Evolutionary conservation across 179 eudicot genomes (phyloP).

Genomic region (Spergularia azorica): DNA sequence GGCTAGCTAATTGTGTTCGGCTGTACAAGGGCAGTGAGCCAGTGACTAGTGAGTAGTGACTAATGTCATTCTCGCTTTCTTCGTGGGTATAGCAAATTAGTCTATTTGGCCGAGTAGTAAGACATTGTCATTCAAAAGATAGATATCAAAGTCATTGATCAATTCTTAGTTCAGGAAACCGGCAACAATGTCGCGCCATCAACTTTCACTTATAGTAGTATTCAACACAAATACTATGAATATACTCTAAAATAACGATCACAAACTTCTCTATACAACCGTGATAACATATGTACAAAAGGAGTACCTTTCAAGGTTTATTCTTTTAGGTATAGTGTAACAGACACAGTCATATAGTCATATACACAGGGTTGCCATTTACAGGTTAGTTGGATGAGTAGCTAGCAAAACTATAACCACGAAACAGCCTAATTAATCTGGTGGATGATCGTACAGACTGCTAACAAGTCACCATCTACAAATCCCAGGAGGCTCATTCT

Average conservation of each 20-base stretch:
- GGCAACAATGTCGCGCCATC: too few relatives aligned
- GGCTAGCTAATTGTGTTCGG: too few relatives aligned
- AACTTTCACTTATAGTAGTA: too few relatives aligned
- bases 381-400: conserved; percentile 18
- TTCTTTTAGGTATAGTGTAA: conserved; percentile 4
- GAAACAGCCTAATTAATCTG: conserved; percentile 4
- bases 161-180: neutral
- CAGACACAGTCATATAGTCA: neutral
- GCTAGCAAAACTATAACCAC: conserved; percentile 1
- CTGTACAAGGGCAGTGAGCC: too few relatives aligned
- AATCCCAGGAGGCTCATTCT: conserved; percentile 81
- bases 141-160: neutral
- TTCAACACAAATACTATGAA: too few relatives aligned
- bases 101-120: too few relatives aligned
- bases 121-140: too few relatives aligned
- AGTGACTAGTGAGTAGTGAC: too few relatives aligned
- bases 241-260: too few relatives aligned
- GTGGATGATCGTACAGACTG: conserved; percentile 3
- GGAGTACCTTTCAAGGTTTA: neutral
- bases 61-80: too few relatives aligned
- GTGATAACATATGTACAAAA: conserved; percentile 21
- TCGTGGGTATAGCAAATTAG: too few relatives aligned
- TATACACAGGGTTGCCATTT: conserved; percentile 22
- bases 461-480: conserved; percentile 54
- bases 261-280: neutral